phyloP scores from a whole-genome alignment of 2,329 filamentous ascomycete genomes.

The Epichloe typhina region DNA sequence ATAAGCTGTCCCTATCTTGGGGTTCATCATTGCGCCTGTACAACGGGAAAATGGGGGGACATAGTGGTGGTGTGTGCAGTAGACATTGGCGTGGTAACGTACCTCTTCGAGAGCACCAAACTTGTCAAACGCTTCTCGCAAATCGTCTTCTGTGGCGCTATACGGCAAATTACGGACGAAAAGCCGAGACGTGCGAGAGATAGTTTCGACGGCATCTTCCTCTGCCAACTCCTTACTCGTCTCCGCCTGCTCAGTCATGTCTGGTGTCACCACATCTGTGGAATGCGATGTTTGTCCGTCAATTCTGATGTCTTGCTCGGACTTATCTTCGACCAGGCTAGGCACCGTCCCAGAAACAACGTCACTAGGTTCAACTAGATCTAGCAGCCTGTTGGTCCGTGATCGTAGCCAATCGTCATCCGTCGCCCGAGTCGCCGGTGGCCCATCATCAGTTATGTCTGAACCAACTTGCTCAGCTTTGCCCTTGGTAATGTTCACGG shows the following conservation, averaged over 20 bases:
- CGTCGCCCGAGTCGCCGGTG: slow-evolving; percentile 34
- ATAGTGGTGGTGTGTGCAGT: background rate
- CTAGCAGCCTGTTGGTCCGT: slow-evolving; percentile 73
- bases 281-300: slow-evolving; percentile 14
- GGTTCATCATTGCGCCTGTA: slow-evolving; percentile 67
- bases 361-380: slow-evolving; percentile 66
- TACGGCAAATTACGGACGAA: slow-evolving; percentile 88
- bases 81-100: slow-evolving; percentile 28
- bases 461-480: slow-evolving; percentile 10
- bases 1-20: slow-evolving; percentile 99
- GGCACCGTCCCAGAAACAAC: slow-evolving; percentile 13
- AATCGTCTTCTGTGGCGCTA: slow-evolving; percentile 60
- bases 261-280: slow-evolving; percentile 12
- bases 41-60: background rate
- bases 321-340: slow-evolving; percentile 2
- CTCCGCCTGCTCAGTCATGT: slow-evolving; percentile 15
- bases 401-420: slow-evolving; percentile 90
- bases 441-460: slow-evolving; percentile 13
- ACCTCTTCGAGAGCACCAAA: slow-evolving; percentile 82
- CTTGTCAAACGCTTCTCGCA: slow-evolving; percentile 55
- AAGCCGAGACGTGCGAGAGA: slow-evolving; percentile 61
- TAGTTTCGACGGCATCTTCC: slow-evolving; percentile 36
- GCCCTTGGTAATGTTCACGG: slow-evolving; percentile 2
- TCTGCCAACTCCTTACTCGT: slow-evolving; percentile 18
- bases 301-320: slow-evolving; percentile 10